A percentile compares a stretch with the other conserved stretches of the same genome.
Conservation (phyloP, 1,284 basidiomycete genomes). For the Naganishia sp. region DNA sequence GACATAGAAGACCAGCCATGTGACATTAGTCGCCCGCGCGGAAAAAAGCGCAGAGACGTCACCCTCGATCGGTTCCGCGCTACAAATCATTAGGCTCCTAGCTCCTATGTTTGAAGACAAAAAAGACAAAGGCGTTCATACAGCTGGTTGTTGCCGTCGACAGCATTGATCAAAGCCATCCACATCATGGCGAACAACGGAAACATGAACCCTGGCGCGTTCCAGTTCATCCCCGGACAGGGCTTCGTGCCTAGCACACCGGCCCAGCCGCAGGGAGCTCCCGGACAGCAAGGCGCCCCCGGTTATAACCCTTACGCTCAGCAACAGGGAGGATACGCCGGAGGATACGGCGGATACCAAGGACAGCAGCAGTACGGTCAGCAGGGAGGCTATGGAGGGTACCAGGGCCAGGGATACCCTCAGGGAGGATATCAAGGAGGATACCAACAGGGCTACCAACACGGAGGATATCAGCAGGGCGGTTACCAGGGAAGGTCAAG, state of each 20-base stretch:
- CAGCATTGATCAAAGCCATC: not conserved
- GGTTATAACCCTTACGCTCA: conserved; percentile 34
- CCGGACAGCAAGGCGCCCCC: conserved; percentile 22
- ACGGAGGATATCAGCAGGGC: conserved; percentile 13
- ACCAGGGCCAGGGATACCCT: conserved; percentile 17
- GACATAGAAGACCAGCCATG: not conserved
- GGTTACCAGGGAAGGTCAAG: conserved; percentile 12
- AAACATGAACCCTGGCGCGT: conserved; percentile 35
- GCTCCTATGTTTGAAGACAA: not conserved
- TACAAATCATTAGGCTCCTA: not conserved
- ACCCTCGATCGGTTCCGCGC: conserved; percentile 25
- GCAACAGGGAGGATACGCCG: conserved; percentile 28
- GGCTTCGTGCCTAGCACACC: conserved; percentile 29
- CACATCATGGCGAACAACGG: conserved; percentile 20
- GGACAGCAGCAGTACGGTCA: conserved; percentile 28
- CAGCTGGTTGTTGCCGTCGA: not conserved
- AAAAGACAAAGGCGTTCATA: conserved; percentile 4
- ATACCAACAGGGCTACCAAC: not conserved
- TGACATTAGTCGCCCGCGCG: no score
- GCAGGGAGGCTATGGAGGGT: conserved; percentile 29
- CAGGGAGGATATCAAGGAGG: conserved; percentile 10
- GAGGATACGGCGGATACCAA: conserved; percentile 26
- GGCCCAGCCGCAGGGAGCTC: conserved; percentile 20
- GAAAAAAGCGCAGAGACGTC: conserved; percentile 18
- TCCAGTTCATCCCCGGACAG: conserved; percentile 33